Base-by-base conservation (phyloP, 2,329 filamentous ascomycete species). In the Exophiala aquamarina region DNA sequence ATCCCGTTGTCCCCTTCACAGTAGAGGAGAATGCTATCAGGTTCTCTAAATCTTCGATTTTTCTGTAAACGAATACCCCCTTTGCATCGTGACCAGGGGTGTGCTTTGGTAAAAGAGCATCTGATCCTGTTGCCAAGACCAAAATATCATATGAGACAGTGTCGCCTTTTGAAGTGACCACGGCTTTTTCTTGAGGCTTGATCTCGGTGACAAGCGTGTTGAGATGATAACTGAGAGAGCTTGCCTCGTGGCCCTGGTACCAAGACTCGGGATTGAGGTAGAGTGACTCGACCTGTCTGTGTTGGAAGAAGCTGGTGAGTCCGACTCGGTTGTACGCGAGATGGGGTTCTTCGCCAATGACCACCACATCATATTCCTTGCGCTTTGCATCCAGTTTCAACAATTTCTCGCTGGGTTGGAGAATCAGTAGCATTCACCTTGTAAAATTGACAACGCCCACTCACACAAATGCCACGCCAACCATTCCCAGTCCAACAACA, bases 301-400 rank as follows among this genome's bases (percentile, higher is more conserved):
- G 89, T 58, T 89, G 83, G 64, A 95, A 95, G 73, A 91, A 95
- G 50, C 84, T 88, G 3, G 89, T 94, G 41, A 95, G 74, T 3
- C 90, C 90, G 21, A 95, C 90, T 48, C 91, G 83, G 65, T 95
- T 95, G 67, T 95, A 95, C 15, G 90, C 90, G 44, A 95, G 73
- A 70, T 95, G 86, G 15, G 86, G 74, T 64, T 95, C 90, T 61
- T 95, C 90, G 52, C 90, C 90, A 52, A 96, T 86, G 9, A 95
- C 89, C 1, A 89, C 77, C 41, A 95, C 79, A 54, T 89, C 82
- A 64, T 90, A 95, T 65, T 90, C 84, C 59, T 84, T 76, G 53
- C 81, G 70, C 60, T 86, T 83, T 2, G 83, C 80, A 64, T 95
- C 90, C 42, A 90, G 81, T 60, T 95, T 95, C 61, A 95, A 76